A percentile compares a stretch with the other conserved stretches of the same genome.
These are phyloP conservation scores for Fomitiporia mediterranea DNA, from an alignment of 1,284 basidiomycete genomes.

Conservation along the genomic window DNA sequence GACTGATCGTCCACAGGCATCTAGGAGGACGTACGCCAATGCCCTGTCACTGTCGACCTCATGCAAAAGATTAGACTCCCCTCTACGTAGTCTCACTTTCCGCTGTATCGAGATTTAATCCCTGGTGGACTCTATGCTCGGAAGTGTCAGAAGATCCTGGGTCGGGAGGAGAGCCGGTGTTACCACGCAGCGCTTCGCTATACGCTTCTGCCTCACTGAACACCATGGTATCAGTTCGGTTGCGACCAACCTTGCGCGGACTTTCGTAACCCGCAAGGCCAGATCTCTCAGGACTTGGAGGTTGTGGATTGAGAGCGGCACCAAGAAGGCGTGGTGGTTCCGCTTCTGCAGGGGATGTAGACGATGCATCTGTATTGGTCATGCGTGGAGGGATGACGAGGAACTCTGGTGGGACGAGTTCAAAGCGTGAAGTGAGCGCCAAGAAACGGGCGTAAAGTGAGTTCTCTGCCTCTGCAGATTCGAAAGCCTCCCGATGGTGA, in stretches of 20 bases:
- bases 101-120: neutral
- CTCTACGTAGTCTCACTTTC: neutral
- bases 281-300: neutral
- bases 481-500: slow-evolving; percentile 88
- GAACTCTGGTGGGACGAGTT: slow-evolving; percentile 77
- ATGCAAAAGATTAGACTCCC: too few relatives aligned
- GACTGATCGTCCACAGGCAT: too few relatives aligned
- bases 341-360: slow-evolving; percentile 32
- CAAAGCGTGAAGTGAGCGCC: slow-evolving; percentile 75
- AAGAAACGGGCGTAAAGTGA: slow-evolving; percentile 90
- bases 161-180: neutral
- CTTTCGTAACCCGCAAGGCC: slow-evolving; percentile 38
- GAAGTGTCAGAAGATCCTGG: neutral
- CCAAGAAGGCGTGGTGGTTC: slow-evolving; percentile 46
- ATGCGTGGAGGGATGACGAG: slow-evolving; percentile 66
- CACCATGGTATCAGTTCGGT: slow-evolving; percentile 74
- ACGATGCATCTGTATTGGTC: slow-evolving; percentile 21
- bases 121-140: neutral
- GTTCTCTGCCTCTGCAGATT: slow-evolving; percentile 86
- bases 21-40: too few relatives aligned
- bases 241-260: slow-evolving; percentile 52
- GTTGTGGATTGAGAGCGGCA: slow-evolving; percentile 27
- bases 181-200: slow-evolving; percentile 13
- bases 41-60: too few relatives aligned
- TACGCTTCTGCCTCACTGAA: slow-evolving; percentile 45